Base-by-base conservation (phyloP, 2,329 filamentous ascomycete species). In the Aspergillus fumigatiaffinis region DNA sequence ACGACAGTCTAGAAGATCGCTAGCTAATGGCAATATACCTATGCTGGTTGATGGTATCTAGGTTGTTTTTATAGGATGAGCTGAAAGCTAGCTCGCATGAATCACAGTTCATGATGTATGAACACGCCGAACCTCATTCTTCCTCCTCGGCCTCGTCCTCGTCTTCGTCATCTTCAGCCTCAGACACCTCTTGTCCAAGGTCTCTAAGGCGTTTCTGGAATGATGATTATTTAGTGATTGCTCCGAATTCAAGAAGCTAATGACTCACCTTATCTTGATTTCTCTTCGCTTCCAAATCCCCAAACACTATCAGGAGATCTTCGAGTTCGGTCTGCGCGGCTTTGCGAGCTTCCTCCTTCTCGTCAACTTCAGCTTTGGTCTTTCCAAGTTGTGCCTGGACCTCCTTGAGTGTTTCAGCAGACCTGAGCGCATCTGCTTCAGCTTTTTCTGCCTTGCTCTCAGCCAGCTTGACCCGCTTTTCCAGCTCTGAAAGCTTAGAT, bases 251-350 rank as follows among this genome's bases (percentile, higher is more conserved):
- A 38, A 20, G 32, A 12, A 8, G 35, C 25, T 7, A 29, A 9
- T 54, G 56, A 71, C 81, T 63, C 75, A 89, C 88, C 82, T 90
- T 93, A 69, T 93, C 91, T 65, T 84, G 85, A 46, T 82, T 81
- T 51, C 86, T 80, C 76, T 92, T 93, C 54, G 91, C 88, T 73
- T 94, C 90, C 20, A 92, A 70, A 68, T 94, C 90, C 14, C 85
- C 86, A 73, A 92, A 91, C 4, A 94, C 87, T 77, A 93, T 89
- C 38, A 94, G 77, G 54, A 93, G 79, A 71, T 94, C 90, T 64
- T 94, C 90, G 49, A 93, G 79, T 72, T 94, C 90, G 2, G 84
- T 81, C 69, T 93, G 90, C 4, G 82, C 81, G 1, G 82, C 76
- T 59, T 85, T 80, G 55, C 83, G 85, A 57, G 88, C 85, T 58